Conservation (phyloP, 2,329 filamentous ascomycete species). For the Microdochium paspali region DNA sequence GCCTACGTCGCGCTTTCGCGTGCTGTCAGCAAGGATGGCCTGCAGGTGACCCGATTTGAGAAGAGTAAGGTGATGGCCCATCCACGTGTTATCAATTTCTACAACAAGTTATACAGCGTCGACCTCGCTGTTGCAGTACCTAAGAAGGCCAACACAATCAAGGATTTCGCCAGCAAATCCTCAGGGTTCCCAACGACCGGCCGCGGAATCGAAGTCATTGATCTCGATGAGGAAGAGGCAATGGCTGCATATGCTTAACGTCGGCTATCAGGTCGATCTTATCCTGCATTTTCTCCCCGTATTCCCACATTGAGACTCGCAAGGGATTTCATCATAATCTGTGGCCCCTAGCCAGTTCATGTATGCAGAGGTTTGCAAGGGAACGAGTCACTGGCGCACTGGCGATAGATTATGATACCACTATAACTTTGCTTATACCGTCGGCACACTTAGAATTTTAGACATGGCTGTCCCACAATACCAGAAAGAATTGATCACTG, state of each 20-base stretch:
- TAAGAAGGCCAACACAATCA: slow-evolving; percentile 13
- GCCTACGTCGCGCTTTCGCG: slow-evolving; percentile 94
- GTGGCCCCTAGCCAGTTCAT: too few species aligned
- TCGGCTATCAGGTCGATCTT: too few species aligned
- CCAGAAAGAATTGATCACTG: too few species aligned
- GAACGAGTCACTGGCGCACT: neutral
- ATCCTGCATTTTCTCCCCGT: too few species aligned
- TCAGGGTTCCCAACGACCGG: neutral
- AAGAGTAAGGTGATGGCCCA: slow-evolving; percentile 91
- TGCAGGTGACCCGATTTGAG: slow-evolving; percentile 85
- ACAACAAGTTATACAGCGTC: slow-evolving; percentile 69
- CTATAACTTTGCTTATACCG: neutral
- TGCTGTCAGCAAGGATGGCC: slow-evolving; percentile 75
- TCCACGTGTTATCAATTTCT: slow-evolving; percentile 76
- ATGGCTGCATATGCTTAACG: slow-evolving; percentile 34
- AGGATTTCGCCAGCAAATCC: neutral
- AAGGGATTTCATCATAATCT: too few species aligned
- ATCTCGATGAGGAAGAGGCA: slow-evolving; percentile 38
- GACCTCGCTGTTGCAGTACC: slow-evolving; percentile 23
- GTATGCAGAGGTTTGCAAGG: too few species aligned
- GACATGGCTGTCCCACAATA: too few species aligned
- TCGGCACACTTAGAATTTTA: too few species aligned
- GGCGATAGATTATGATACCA: neutral
- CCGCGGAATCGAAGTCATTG: slow-evolving; percentile 9
- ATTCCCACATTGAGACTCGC: too few species aligned